Conservation (phyloP, 2,329 filamentous ascomycete genomes). For the Neurospora sp. region DNA sequence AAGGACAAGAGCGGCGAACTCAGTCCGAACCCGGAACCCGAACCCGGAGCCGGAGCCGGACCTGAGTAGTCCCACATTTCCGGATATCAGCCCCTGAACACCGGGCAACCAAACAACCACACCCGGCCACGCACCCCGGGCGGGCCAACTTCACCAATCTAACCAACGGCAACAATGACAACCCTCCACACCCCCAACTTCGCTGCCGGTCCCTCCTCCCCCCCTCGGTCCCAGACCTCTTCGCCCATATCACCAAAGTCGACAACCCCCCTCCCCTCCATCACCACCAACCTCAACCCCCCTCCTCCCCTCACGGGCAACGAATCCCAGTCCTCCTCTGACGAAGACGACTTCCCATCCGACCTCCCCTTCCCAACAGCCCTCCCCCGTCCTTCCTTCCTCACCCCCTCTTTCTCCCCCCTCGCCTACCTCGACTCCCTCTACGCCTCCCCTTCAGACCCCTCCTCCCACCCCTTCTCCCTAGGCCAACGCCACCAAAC, state of each 20-base stretch:
- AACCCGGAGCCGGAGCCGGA: neutral
- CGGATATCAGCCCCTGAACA: neutral
- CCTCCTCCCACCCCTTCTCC: too few species aligned
- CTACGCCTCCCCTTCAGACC: neutral
- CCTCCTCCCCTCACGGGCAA: conserved; percentile 22
- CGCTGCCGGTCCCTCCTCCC: conserved; percentile 12
- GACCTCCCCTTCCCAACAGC: conserved; percentile 82
- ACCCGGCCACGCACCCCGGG: neutral
- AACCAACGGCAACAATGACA: neutral
- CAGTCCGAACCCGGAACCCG: neutral
- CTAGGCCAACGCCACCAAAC: conserved; percentile 58
- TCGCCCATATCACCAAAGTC: conserved; percentile 20
- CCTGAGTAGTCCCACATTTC: neutral
- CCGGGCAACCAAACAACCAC: neutral
- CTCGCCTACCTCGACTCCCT: conserved; percentile 55
- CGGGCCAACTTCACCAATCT: neutral
- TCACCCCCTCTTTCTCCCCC: conserved; percentile 67
- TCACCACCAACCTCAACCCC: conserved; percentile 32
- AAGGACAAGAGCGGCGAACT: neutral
- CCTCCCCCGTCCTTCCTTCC: conserved; percentile 74
- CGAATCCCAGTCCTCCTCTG: conserved; percentile 22
- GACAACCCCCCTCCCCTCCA: conserved; percentile 12
- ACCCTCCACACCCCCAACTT: conserved; percentile 1
- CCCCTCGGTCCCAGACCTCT: conserved; percentile 17
- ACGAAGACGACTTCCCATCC: conserved; percentile 38